phyloP scores from a whole-genome alignment of 139 green algal genomes.

The Pleodorina starrii region DNA sequence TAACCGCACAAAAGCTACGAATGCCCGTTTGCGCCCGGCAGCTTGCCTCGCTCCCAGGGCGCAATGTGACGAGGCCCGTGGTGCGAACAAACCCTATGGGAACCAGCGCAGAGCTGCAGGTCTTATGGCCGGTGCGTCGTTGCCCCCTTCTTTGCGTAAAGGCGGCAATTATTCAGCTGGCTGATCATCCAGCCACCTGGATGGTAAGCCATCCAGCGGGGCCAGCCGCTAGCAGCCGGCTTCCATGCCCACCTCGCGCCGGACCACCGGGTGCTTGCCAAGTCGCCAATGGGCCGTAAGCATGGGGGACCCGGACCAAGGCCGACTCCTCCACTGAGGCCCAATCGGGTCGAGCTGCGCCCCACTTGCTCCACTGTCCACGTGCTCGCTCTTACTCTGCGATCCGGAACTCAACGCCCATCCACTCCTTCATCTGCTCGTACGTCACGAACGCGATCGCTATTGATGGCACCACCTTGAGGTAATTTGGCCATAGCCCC shows the following conservation, averaged over 20 bases:
- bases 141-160: too few species aligned
- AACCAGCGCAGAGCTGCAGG: too few species aligned
- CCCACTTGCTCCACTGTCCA: background rate
- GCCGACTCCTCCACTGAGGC: background rate
- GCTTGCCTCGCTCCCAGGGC: too few species aligned
- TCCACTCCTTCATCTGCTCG: slow-evolving; percentile 91
- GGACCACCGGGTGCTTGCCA: background rate
- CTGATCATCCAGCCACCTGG: too few species aligned
- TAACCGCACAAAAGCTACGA: too few species aligned
- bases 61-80: too few species aligned
- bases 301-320: background rate
- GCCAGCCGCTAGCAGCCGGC: background rate
- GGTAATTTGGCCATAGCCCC: slow-evolving; percentile 96
- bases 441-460: slow-evolving; percentile 99
- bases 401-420: slow-evolving; percentile 89
- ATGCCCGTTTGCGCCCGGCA: too few species aligned
- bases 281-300: background rate
- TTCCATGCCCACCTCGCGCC: background rate
- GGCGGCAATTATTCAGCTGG: too few species aligned
- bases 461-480: slow-evolving; percentile 99
- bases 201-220: too few species aligned
- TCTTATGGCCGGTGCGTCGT: too few species aligned
- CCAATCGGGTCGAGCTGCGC: background rate
- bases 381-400: slow-evolving; percentile 65
- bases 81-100: too few species aligned